Evolutionary conservation across 345 rosid genomes (phyloP), one percentile per base, ranked within the genome.

Genomic region (Salix purpurea): DNA sequence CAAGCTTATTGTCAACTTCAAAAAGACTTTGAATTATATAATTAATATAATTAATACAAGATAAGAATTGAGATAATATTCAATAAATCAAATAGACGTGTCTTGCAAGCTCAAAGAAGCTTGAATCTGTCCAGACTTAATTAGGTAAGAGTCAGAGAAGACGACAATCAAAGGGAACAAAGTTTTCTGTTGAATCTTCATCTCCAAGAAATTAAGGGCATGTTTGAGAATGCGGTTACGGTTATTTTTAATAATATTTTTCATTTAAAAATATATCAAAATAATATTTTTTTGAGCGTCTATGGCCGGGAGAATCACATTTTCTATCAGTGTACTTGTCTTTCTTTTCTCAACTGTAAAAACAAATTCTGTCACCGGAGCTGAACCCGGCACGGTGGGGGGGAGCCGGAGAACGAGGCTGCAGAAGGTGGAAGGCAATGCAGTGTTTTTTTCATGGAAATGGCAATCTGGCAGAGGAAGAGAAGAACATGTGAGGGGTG

Each of bases 401-500:
- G 11, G 12, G 48, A 44, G 48, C 13, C 48, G 4, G 15, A 67
- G 24, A 28, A 6, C 28, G n/a, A 1, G 23, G 19, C 62, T 56
- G 18, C 62, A 36, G n/a, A 44, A 19, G 10, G 1, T 7, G 6
- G n/a, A 66, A 66, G 69, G 69, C 6, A 21, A 66, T 54, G 23
- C 26, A 71, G 4, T 58, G 64, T 58, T 58, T 19, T 32, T 54
- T 19, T 70, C 83, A 66, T 65, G 39, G 28, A 72, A 79, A 26
- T 44, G 65, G 67, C 36, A 71, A 50, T 37, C 30, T 16, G 42
- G 37, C 14, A 69, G 34, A 42, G 72, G 2, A 13, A 46, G 15
- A 56, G 56, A 8, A 34, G 15, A 58, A 72, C 83, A 75, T 75
- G 83, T 69, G 82, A 69, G 30, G 32, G 16, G 67, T 76, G 75